Evolutionary conservation across 2,329 filamentous ascomycete species (phyloP), one percentile per base, ranked within the genome.

Genomic region (Diaporthe sp.): DNA sequence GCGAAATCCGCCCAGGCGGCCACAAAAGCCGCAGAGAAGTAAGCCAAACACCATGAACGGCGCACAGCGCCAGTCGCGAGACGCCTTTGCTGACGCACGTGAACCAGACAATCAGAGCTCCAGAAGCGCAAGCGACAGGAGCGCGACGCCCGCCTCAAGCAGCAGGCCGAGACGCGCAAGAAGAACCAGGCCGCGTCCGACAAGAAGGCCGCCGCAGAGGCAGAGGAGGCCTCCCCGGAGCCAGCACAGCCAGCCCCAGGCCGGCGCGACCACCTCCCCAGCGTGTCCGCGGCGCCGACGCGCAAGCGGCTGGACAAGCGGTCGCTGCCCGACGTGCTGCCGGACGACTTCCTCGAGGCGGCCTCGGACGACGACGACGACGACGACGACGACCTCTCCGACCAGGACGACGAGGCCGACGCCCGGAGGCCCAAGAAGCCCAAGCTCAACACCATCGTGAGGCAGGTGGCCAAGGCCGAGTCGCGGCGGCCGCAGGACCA

Each of bases 51-150:
- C 9, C 46, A 19, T 13, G 46, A 53, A 53, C 22, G 8, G 22
- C 12, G 31, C 22, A 19, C 1, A 1, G 10, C 15, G n/a, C 28
- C 22, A 51, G 39, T 25, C 25, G 8, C 13, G 3, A 37, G 13
- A 28, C 2, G 4, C 51, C 19, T 28, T 28, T 39, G 65, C 46
- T 68, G 34, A 68, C 65, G 8, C 42, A 28, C 4, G 17, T 3
- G 34, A 72, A 91, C 13, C 5, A 73, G 89, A 79, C 85, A 89
- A 84, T 86, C 86, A 4, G 87, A 87, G 15, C 84, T 84, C 8
- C 83, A 88, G 77, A 91, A 89, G 82, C 85, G 86, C 72, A 91
- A 90, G 82, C 88, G 90, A 49, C 88, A 90, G 79, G 86, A 89
- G 81, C 86, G 88, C 73, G 89, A 91, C 79, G 84, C 84, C 31